Evolutionary conservation across 805 yeast genomes (phyloP).

Genomic region (Hanseniaspora singularis): DNA sequence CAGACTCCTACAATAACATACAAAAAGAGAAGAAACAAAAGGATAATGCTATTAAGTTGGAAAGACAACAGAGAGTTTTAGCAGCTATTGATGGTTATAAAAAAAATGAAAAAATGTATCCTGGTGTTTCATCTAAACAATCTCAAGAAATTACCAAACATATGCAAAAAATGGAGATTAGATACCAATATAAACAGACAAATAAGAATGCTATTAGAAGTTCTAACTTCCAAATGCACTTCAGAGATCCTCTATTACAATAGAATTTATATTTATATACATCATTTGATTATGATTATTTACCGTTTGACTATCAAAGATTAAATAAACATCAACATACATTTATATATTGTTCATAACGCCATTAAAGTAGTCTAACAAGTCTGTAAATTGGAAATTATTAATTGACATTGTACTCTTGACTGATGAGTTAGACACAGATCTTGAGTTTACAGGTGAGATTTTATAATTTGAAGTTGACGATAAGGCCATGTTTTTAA

Average conservation of each 20-base stretch:
- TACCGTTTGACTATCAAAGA: too few species aligned
- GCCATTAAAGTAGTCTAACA: constrained; percentile 25
- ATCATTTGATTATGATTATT: too few species aligned
- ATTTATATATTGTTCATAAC: constrained; percentile 19
- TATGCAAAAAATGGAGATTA: constrained; percentile 39
- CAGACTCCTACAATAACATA: constrained; percentile 17
- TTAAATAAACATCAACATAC: too few species aligned
- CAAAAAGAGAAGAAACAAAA: constrained; percentile 23
- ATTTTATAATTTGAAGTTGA: constrained; percentile 16
- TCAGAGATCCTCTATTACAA: constrained; percentile 55
- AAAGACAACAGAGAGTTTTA: constrained; percentile 33
- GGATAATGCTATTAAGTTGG: constrained; percentile 33
- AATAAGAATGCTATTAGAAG: constrained; percentile 46
- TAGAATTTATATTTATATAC: not conserved
- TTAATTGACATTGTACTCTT: constrained; percentile 23
- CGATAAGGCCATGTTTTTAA: constrained; percentile 15
- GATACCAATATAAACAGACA: constrained; percentile 29
- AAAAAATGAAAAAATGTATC: constrained; percentile 45
- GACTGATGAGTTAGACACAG: constrained; percentile 18
- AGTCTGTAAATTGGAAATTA: constrained; percentile 23
- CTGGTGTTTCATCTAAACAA: constrained; percentile 11
- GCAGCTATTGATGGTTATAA: constrained; percentile 61
- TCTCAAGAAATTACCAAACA: constrained; percentile 40
- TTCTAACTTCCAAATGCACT: constrained; percentile 75
- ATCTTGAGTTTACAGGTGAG: constrained; percentile 1